Evolutionary conservation across 1,284 basidiomycete species (phyloP), one percentile per base, ranked within the genome.

Genomic region (Amylostereum areolatum): DNA sequence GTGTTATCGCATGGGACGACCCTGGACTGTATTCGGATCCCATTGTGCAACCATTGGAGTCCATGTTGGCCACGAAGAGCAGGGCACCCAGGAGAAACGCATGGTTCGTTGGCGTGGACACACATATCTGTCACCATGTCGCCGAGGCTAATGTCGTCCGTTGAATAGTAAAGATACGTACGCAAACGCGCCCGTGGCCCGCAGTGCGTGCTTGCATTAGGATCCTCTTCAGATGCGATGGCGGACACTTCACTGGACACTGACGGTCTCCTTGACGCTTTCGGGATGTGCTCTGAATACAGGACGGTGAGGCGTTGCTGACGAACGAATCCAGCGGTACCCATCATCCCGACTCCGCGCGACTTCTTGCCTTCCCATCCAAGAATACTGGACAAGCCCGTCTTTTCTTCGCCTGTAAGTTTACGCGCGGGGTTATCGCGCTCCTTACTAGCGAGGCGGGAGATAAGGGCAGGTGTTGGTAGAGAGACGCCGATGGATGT

Each of bases 301-400:
- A 85, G 61, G 9, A 80, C 66, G 2, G 76, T 76, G 12, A 86
- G 64, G 28, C 69, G 71, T 58, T 87, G 84, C 34, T 83, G 81
- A 30, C 74, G 63, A 30, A 81, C 66, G 53, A 87, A 85, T 6
- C 81, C 80, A 4, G 58, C 46, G 10, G 70, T 66, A 3, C 80
- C 80, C 5, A 62, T 56, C 75, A 84, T 76, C 3, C 72, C 74
- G n/a, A 59, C 66, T 2, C 71, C 75, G 9, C 62, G 59, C 1
- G 64, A 57, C 29, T 71, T 72, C 54, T 69, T 72, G 24, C 70
- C 71, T 37, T 76, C 74, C 81, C 82, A 85, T 1, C 83, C 81
- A 2, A 81, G 65, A 4, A 84, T 55, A 54, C 73, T 79, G 8
- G 57, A 57, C 12, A 85, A 59, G 12, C 73, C 80, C 0, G 69